Evolutionary conservation across 148 eudicot genomes (phyloP), one percentile per base, ranked within the genome.

Genomic region (Arctostaphylos glauca): DNA sequence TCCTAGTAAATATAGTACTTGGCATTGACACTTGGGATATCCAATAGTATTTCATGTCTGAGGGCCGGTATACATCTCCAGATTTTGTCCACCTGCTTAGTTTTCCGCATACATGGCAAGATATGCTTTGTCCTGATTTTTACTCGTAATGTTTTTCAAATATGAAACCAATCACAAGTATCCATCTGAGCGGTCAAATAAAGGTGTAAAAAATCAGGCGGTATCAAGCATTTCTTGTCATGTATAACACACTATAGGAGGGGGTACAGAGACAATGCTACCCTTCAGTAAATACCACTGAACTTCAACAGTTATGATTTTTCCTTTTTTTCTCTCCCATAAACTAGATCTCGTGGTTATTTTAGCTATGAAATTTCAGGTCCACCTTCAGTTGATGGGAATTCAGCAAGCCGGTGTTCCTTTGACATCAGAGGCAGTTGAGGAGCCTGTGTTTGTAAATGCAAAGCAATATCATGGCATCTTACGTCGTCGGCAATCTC

Each of bases 391-490:
- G 83, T 79, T 92, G 84, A 91, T 93, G 95, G 93, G 92, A 83
- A 87, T 91, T 74, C 95, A 92, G 83, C 92, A 90, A 85, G 90
- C 91, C 80, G 93, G 93, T 76, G 89, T 93, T 80, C 93, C 93
- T 77, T 82, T 90, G 84, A 92, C 93, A 23, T 87, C 92, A 16
- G 94, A 92, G 77, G 87, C 94, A 86, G 87, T 92, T 67, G 92
- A 93, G 87, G 97, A 93, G 85, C 93, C 94, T 83, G 90, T 89
- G 7, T 91, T 91, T 87, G 94, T 93, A 52, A 93, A 93, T 84
- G 94, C 97, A 38, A 93, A 93, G 82, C 97, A 93, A 78, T 93
- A 93, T 86, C 97, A 90, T 85, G 94, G 97, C 78, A 93, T 93
- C 79, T 81, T 93, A 83, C 75, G 97, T 66, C 93, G 94, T n/a